Percentiles rank a stretch among this genome's conserved stretches.
phyloP scores from a whole-genome alignment of 202 grass and related monocot genomes.

The Panicum hallii region DNA sequence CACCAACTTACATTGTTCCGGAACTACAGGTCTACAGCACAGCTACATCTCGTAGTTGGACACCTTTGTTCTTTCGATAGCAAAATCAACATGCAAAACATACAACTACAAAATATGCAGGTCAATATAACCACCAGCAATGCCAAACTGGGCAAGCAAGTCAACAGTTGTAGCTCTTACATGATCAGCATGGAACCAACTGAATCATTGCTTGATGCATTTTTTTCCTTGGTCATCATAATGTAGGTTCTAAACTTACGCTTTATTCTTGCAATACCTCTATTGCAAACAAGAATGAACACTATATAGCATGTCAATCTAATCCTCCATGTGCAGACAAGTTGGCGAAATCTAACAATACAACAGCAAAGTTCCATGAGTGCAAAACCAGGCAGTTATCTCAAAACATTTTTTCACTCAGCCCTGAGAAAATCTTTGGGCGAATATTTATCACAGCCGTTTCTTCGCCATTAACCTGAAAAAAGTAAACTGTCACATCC shows the following conservation, averaged over 20 bases:
- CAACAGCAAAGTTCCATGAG: constrained; percentile 6
- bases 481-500: constrained; percentile 37
- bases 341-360: constrained; percentile 36
- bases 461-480: constrained; percentile 37
- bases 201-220: not conserved
- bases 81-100: too few relatives aligned
- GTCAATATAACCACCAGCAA: not conserved
- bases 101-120: not conserved
- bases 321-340: constrained; percentile 5
- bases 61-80: too few relatives aligned
- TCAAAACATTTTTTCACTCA: constrained; percentile 39
- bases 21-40: too few relatives aligned
- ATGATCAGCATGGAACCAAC: not conserved
- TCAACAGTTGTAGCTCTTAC: not conserved
- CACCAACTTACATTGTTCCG: too few relatives aligned
- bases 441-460: not conserved
- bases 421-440: constrained; percentile 19
- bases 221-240: not conserved
- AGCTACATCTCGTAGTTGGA: too few relatives aligned
- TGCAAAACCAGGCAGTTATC: constrained; percentile 36
- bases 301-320: not conserved
- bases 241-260: not conserved
- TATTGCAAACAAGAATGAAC: constrained; percentile 27
- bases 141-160: not conserved
- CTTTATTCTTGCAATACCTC: constrained; percentile 21